phyloP scores from a whole-genome alignment of 352 stramenopile species.

The Aphanomyces stellatus region DNA sequence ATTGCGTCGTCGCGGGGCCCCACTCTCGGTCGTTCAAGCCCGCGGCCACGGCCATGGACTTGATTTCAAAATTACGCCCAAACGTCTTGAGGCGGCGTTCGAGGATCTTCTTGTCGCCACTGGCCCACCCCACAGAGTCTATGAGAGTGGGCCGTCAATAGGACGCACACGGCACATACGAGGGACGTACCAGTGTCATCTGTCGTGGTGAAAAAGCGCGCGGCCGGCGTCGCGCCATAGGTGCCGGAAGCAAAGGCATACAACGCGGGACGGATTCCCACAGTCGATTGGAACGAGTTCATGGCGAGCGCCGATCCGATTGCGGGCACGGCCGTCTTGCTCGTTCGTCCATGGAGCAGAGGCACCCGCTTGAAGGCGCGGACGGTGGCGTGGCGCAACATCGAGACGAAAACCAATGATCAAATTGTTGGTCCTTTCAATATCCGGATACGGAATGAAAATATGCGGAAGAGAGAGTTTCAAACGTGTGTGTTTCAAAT shows the following conservation, averaged over 20 bases:
- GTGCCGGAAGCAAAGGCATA: too few species aligned
- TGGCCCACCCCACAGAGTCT: neutral
- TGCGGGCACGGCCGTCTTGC: neutral
- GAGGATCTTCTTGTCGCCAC: conserved; percentile 5
- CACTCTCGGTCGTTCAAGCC: conserved; percentile 58
- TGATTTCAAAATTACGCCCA: conserved; percentile 60
- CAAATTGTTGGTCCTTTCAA: neutral
- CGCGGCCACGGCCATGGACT: conserved; percentile 51
- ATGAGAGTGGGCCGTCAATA: neutral
- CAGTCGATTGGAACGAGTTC: too few species aligned
- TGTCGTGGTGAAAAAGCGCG: too few species aligned
- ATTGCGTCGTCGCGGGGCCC: conserved; percentile 41
- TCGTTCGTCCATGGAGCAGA: neutral
- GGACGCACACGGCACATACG: neutral
- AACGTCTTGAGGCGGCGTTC: conserved; percentile 27
- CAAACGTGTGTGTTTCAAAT: too few species aligned
- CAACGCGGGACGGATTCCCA: too few species aligned
- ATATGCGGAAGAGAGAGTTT: neutral
- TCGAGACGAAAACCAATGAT: neutral
- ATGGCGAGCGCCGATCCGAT: too few species aligned
- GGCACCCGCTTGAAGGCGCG: neutral
- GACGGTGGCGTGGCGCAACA: neutral
- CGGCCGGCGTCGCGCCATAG: too few species aligned
- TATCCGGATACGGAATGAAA: too few species aligned
- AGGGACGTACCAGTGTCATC: neutral